Percentiles rank a stretch among this genome's conserved stretches.
Conservation (phyloP, 1,284 basidiomycete species). For the Sporisorium reilianum region DNA sequence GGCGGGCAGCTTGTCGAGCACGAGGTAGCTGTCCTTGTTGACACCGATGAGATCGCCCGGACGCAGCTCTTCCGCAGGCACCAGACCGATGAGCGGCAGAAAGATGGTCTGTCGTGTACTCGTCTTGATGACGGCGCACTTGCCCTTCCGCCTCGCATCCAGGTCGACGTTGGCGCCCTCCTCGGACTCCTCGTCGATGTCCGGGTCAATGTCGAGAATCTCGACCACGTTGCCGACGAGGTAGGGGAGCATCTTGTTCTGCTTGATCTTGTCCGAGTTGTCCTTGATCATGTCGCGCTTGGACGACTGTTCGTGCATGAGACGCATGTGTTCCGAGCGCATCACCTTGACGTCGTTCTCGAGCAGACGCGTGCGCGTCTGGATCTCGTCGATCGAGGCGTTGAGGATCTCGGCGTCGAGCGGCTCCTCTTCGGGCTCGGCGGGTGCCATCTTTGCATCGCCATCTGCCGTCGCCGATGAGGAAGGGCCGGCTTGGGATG, state of each 20-base stretch:
- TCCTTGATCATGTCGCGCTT: constrained; percentile 99
- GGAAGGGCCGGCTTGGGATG: constrained; percentile 33
- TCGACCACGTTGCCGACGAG: constrained; percentile 89
- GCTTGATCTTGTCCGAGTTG: constrained; percentile 98
- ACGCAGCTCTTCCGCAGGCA: constrained; percentile 86
- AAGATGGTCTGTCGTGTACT: constrained; percentile 96
- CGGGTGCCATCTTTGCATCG: constrained; percentile 48
- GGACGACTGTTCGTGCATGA: constrained; percentile 91
- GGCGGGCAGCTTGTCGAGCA: constrained; percentile 86
- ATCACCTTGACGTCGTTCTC: constrained; percentile 69
- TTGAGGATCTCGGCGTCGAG: constrained; percentile 65
- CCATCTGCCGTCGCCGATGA: constrained; percentile 29
- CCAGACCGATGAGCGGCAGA: constrained; percentile 95
- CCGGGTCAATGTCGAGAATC: constrained; percentile 91
- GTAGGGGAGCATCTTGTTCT: constrained; percentile 99
- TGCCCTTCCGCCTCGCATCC: constrained; percentile 92
- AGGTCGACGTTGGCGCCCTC: constrained; percentile 89
- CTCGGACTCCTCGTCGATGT: constrained; percentile 84
- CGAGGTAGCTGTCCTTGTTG: constrained; percentile 99
- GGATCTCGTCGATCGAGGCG: constrained; percentile 63
- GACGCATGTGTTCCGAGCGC: constrained; percentile 81
- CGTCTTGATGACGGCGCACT: constrained; percentile 99
- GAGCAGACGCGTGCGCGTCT: constrained; percentile 65
- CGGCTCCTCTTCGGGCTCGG: constrained; percentile 45
- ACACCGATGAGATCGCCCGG: constrained; percentile 97